Evolutionary conservation across 202 grass and related monocot genomes (phyloP).

Genomic region (Dendrocalamus latiflorus): DNA sequence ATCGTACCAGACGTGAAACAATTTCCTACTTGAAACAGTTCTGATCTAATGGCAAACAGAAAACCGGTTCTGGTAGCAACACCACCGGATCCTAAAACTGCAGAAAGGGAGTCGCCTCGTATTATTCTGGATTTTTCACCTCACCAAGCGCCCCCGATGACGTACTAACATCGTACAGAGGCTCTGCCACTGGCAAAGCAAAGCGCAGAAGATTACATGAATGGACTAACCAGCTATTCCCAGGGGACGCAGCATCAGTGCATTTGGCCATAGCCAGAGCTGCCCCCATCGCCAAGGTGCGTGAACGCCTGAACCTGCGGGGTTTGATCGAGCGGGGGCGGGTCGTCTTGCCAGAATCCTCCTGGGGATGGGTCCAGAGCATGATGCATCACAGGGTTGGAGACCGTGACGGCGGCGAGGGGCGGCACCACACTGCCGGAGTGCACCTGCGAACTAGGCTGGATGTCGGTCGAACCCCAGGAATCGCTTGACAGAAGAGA

Average conservation of each 20-base stretch:
- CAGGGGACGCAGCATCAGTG: not conserved
- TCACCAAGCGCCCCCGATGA: not conserved
- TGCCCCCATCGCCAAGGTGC: not conserved
- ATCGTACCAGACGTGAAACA: too few relatives aligned
- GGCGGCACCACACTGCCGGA: not conserved
- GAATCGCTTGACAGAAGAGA: slow-evolving; percentile 61
- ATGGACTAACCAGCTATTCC: not conserved
- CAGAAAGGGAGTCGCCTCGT: not conserved
- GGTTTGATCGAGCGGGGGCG: not conserved
- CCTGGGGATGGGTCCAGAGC: not conserved
- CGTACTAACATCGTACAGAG: not conserved
- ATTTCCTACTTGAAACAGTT: not conserved
- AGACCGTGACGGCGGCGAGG: not conserved
- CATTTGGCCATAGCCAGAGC: not conserved
- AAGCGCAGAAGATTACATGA: not conserved
- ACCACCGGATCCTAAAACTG: not conserved
- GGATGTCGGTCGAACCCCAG: not conserved
- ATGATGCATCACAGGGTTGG: slow-evolving; percentile 19
- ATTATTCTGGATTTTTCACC: not conserved
- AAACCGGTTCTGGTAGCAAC: not conserved
- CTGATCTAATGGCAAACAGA: not conserved
- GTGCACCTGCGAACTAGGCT: slow-evolving; percentile 29
- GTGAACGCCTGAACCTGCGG: slow-evolving; percentile 22
- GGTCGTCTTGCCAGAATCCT: slow-evolving; percentile 17
- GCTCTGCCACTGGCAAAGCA: not conserved